Base-by-base conservation (phyloP, 2,329 filamentous ascomycete species). In the Cercospora sesami region DNA sequence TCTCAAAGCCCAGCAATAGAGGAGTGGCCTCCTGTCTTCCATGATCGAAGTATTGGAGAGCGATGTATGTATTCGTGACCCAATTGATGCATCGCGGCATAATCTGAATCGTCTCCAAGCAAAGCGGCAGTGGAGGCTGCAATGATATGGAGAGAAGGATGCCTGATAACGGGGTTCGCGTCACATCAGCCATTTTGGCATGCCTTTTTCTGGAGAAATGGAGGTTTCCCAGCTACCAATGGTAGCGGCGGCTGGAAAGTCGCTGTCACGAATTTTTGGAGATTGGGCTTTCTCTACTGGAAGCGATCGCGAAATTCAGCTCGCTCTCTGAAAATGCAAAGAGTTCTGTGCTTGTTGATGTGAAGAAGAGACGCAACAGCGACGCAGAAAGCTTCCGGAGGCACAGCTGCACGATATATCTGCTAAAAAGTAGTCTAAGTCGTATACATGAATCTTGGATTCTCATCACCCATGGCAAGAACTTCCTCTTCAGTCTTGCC, bases 381-480 rank as follows among this genome's bases (percentile, higher is more conserved):
- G 5, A 7, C 7, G 16, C 36, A 42, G 36, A 8, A 5, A n/a
- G 16, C 36, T 42, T 16, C 16, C 16, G 14, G 7, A 42, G 7
- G 7, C 36, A 1, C n/a, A n/a, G n/a, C n/a, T n/a, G n/a, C n/a
- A n/a, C n/a, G n/a, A n/a, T n/a, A n/a, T n/a, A n/a, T n/a, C n/a
- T n/a, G n/a, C n/a, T n/a, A 5, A 39, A n/a, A 23, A 26, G 12
- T 12, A 28, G 16, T 55, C 48, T 55, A 79, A 23, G 74, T 79
- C 4, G 81, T 80, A 68, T 81, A 83, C 28, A 79, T 72, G 70
- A 83, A 83, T 64, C 79, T 74, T 3, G 82, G 82, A 65, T 78
- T 82, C 65, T 81, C 78, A 71, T 83, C 82, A 0, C 82, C 82
- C 70, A 84, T 68, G 61, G 81, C 81, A 1, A 80, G 77, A 58